Percentiles rank a stretch among this genome's conserved stretches.
Conservation (phyloP, 768 basidiomycete species). For the Panaeolus papilionaceus region DNA sequence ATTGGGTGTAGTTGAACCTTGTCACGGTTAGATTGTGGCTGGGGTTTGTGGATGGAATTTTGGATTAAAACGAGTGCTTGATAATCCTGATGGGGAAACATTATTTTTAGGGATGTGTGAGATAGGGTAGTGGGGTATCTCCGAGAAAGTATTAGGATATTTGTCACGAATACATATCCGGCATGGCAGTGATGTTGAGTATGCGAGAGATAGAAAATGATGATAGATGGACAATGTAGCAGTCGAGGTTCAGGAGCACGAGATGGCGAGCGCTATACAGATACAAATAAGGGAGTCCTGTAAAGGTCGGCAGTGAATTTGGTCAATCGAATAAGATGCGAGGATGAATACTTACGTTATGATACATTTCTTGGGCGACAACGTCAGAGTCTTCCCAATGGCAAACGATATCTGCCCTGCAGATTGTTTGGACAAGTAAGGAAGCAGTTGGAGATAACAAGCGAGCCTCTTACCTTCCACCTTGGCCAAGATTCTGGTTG, state of each 20-base stretch:
- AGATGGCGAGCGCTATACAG: slow-evolving; percentile 56
- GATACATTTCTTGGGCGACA: slow-evolving; percentile 79
- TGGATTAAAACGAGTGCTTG: background rate
- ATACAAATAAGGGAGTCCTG: slow-evolving; percentile 70
- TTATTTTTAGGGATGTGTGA: slow-evolving; percentile 18
- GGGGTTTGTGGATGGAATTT: background rate
- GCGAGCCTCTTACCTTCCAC: slow-evolving; percentile 68
- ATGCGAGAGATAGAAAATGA: slow-evolving; percentile 3
- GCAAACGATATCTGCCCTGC: slow-evolving; percentile 80
- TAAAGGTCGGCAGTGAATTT: slow-evolving; percentile 21
- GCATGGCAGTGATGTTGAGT: slow-evolving; percentile 14
- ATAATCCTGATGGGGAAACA: background rate
- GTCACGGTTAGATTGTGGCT: background rate
- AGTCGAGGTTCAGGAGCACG: slow-evolving; percentile 28
- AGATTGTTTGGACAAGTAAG: slow-evolving; percentile 16
- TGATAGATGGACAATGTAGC: slow-evolving; percentile 13
- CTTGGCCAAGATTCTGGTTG: slow-evolving; percentile 85
- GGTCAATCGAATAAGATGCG: slow-evolving; percentile 18
- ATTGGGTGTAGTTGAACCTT: background rate
- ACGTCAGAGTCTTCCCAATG: slow-evolving; percentile 90
- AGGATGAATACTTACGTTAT: slow-evolving; percentile 61
- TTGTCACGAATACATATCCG: slow-evolving; percentile 13
- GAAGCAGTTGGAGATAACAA: slow-evolving; percentile 20
- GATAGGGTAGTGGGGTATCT: slow-evolving; percentile 24
- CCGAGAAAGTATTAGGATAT: slow-evolving; percentile 22